Evolutionary conservation across 768 basidiomycete genomes (phyloP), one percentile per base, ranked within the genome.

Genomic region (Saitozyma podzolica): DNA sequence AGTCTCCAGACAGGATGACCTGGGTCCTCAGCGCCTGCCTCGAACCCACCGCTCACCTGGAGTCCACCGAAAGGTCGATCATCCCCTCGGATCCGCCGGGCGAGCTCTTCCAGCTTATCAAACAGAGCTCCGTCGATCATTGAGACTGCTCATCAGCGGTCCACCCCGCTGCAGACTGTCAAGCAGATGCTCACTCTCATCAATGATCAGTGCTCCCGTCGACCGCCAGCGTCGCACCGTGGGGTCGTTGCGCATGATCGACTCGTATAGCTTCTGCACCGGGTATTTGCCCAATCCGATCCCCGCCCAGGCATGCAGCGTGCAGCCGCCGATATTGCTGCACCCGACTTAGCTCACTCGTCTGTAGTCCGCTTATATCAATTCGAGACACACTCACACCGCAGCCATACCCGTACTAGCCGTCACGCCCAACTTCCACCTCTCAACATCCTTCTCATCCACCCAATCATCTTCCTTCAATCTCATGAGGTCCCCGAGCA

Each of bases 381-480:
- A 14, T 11, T 17, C 40, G 42, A 47, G 6, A 16, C 6, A 4
- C 13, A 73, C 74, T 76, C 61, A 76, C 74, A 76, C 70, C 17
- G 68, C 74, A 11, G 95, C 94, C 73, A 98, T 96, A 37, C 93
- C 93, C 16, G 94, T 97, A 16, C 92, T 92, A 6, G 96, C 96
- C 8, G 94, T 96, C 59, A 99, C 86, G 5, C 66, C 72, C 41
- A 76, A 49, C 13, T 66, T 66, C 72, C 72, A 72, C 40, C 62
- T 54, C 37, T 61, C 20, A 7, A 57, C 57, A 5, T 29, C n/a
- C 16, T 19, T 16, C 40, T 20, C 17, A 42, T 58, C 40, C 1
- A 14, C 40, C 45, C 56, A 9, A 50, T 20, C 47, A 9, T 61
- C 50, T 17, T 41, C 16, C 39, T 53, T 49, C 14, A 19, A 17